Evolutionary conservation across 345 rosid genomes (phyloP).

Genomic region (Turritis glabra): DNA sequence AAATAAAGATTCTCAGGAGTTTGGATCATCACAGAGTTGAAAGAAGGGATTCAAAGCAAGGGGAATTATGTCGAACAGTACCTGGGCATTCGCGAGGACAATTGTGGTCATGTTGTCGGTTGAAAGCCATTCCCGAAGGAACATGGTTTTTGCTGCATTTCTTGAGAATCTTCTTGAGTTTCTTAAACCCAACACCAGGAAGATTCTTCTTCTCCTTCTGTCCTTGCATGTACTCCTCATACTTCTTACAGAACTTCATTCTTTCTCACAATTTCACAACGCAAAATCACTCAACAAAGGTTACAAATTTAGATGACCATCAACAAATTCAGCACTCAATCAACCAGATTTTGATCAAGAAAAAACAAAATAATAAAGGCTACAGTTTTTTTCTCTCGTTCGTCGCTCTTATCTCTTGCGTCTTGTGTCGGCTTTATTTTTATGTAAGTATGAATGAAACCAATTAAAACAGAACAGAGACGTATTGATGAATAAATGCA

Average conservation of each 20-base stretch:
- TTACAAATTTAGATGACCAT: conserved; percentile 37
- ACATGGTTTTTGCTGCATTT: conserved; percentile 52
- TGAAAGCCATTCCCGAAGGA: conserved; percentile 35
- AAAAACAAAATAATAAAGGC: neutral
- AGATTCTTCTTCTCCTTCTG: conserved; percentile 60
- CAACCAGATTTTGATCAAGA: neutral
- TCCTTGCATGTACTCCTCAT: conserved; percentile 73
- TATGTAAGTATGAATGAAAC: neutral
- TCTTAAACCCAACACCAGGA: conserved; percentile 84
- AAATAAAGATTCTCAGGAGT: too few species aligned
- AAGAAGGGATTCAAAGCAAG: too few species aligned
- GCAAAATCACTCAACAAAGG: neutral
- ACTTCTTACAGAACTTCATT: conserved; percentile 97
- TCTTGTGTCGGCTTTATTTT: conserved; percentile 27
- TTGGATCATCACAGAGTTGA: conserved; percentile 6
- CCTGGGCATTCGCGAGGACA: conserved; percentile 71
- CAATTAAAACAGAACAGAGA: conserved; percentile 12
- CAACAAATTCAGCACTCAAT: conserved; percentile 19
- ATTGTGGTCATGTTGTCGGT: conserved; percentile 27
- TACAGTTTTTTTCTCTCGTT: neutral
- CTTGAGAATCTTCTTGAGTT: conserved; percentile 81
- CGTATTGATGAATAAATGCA: conserved; percentile 13
- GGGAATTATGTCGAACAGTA: conserved; percentile 28
- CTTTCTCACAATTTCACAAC: neutral
- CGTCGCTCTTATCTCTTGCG: conserved; percentile 15